These are phyloP conservation scores for Podochytrium sp. DNA, from an alignment of 192 early-diverging fungal species.

Conservation along the genomic window DNA sequence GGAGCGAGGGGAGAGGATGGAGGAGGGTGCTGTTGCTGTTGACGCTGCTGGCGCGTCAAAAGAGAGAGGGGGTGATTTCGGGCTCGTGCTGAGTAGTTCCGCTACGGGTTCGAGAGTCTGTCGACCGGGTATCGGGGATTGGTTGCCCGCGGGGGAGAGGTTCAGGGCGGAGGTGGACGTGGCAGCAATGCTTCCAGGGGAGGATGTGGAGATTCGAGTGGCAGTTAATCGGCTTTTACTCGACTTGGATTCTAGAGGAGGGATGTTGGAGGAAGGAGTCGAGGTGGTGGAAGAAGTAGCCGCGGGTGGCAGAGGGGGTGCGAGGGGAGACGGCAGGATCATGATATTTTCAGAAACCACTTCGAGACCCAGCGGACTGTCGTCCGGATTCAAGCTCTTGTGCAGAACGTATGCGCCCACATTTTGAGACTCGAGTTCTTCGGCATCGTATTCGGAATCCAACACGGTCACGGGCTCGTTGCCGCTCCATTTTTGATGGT, in stretches of 20 bases:
- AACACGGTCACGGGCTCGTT: conserved; percentile 40
- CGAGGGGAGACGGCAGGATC: not conserved
- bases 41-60: not conserved
- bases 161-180: not conserved
- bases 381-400: conserved; percentile 33
- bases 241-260: not conserved
- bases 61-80: too few species aligned
- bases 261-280: not conserved
- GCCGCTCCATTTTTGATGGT: conserved; percentile 53
- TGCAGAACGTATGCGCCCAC: conserved; percentile 47
- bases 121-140: too few species aligned
- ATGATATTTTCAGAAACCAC: conserved; percentile 4
- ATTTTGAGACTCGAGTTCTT: conserved; percentile 30
- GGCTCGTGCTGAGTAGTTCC: too few species aligned
- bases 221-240: too few species aligned
- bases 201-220: too few species aligned
- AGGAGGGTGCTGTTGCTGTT: not conserved
- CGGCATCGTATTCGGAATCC: conserved; percentile 31
- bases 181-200: not conserved
- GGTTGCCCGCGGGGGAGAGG: not conserved
- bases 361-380: conserved; percentile 17
- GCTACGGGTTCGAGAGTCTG: too few species aligned
- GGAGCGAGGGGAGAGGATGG: not conserved
- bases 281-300: not conserved
- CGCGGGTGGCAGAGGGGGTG: too few species aligned